phyloP scores from a whole-genome alignment of 1,139 yeast species.

The Saccharomyces hybrid region DNA sequence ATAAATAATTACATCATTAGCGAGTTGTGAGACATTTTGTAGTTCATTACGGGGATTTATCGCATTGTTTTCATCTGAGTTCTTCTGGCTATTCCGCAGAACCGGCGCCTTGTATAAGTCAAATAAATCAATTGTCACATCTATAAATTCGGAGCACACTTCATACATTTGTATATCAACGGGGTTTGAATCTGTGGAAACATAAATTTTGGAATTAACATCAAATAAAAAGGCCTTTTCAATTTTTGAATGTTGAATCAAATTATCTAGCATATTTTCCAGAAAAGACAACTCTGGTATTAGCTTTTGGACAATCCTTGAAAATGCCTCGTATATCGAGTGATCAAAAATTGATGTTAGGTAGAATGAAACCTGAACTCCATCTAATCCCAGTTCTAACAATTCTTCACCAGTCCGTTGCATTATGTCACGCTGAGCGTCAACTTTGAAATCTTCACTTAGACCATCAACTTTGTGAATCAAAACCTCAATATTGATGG shows the following conservation, averaged over 20 bases:
- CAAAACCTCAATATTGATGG: constrained; percentile 80
- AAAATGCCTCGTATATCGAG: constrained; percentile 91
- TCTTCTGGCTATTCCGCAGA: constrained; percentile 7
- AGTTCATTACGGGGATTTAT: constrained; percentile 32
- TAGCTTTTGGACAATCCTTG: constrained; percentile 83
- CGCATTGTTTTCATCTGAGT: constrained; percentile 12
- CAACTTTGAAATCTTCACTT: constrained; percentile 86
- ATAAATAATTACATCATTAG: constrained; percentile 76
- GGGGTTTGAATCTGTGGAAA: constrained; percentile 93
- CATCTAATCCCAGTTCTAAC: constrained; percentile 80
- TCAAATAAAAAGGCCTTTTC: constrained; percentile 93
- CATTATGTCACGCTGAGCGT: constrained; percentile 94
- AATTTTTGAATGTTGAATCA: constrained; percentile 82
- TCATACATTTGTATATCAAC: constrained; percentile 94
- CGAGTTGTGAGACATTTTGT: constrained; percentile 65
- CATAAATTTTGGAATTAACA: constrained; percentile 86
- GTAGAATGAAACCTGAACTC: constrained; percentile 86
- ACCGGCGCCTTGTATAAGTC: constrained; percentile 48
- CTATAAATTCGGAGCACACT: constrained; percentile 94
- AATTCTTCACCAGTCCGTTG: constrained; percentile 92
- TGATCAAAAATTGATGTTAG: constrained; percentile 92
- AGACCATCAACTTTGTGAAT: constrained; percentile 95
- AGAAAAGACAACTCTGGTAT: constrained; percentile 83
- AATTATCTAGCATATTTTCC: constrained; percentile 80
- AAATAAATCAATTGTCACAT: constrained; percentile 84